Evolutionary conservation across 352 stramenopile genomes (phyloP).

Genomic region (Aphanomyces astaci): DNA sequence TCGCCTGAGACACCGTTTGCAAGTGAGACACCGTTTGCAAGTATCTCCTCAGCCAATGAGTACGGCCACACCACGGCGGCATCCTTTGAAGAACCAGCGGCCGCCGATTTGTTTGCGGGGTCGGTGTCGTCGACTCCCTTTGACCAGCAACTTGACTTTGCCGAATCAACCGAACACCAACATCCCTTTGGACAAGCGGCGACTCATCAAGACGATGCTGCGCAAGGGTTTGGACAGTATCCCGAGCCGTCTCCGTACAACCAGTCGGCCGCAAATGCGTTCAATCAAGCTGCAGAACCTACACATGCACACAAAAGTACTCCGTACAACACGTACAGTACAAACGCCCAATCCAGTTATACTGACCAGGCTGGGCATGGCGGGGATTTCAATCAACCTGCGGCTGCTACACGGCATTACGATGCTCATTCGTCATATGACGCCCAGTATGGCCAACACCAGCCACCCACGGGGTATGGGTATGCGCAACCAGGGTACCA

Average conservation of each 20-base stretch:
- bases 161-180: background rate
- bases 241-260: background rate
- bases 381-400: too few relatives aligned
- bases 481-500: background rate
- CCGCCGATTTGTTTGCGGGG: background rate
- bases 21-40: too few relatives aligned
- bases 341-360: too few relatives aligned
- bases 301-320: too few relatives aligned
- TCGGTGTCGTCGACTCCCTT: background rate
- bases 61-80: too few relatives aligned
- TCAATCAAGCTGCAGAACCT: too few relatives aligned
- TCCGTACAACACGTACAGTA: too few relatives aligned
- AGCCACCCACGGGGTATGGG: background rate
- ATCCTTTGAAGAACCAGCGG: background rate
- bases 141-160: background rate
- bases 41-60: too few relatives aligned
- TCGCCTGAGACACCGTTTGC: too few relatives aligned
- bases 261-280: background rate
- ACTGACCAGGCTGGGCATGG: too few relatives aligned
- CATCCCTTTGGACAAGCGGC: background rate
- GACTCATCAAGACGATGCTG: background rate
- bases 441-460: background rate
- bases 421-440: too few relatives aligned
- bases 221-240: background rate
- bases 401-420: too few relatives aligned